phyloP scores from a whole-genome alignment of 441 rosid genomes.

The Pelargonium myrrhifolium region DNA sequence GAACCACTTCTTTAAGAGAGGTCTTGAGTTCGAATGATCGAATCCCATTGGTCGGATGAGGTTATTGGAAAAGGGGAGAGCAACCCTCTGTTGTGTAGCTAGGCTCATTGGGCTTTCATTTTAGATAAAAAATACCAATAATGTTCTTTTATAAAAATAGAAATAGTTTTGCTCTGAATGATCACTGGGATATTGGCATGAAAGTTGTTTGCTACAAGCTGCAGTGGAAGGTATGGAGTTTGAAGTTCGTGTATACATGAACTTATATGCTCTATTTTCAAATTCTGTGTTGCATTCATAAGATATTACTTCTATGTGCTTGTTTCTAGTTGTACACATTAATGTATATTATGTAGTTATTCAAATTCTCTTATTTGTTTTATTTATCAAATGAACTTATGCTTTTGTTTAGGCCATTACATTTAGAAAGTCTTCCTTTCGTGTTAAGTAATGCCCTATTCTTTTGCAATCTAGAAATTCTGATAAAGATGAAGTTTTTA shows the following conservation, averaged over 20 bases:
- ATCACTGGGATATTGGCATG: not conserved
- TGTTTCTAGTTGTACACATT: not conserved
- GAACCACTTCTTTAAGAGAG: too few species aligned
- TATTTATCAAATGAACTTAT: not conserved
- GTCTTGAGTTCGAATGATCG: too few species aligned
- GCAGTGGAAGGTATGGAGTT: not conserved
- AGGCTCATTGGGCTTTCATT: too few species aligned
- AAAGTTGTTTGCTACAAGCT: not conserved
- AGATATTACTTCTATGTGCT: not conserved
- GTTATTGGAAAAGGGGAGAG: too few species aligned
- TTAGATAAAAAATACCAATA: too few species aligned
- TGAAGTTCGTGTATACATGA: not conserved
- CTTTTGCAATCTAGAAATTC: slow-evolving; percentile 6
- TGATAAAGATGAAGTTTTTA: slow-evolving; percentile 20
- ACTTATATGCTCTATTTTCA: not conserved
- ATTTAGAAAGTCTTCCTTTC: not conserved
- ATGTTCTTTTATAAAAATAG: too few species aligned
- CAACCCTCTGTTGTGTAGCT: too few species aligned
- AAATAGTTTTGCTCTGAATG: not conserved
- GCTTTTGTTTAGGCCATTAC: not conserved
- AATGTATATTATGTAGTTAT: not conserved
- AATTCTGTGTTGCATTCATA: not conserved
- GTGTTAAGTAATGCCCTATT: slow-evolving; percentile 1
- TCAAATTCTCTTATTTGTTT: not conserved
- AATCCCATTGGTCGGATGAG: too few species aligned